Evolutionary conservation across 805 yeast species (phyloP), one percentile per base, ranked within the genome.

Genomic region (Saccharomycopsis capsularis): DNA sequence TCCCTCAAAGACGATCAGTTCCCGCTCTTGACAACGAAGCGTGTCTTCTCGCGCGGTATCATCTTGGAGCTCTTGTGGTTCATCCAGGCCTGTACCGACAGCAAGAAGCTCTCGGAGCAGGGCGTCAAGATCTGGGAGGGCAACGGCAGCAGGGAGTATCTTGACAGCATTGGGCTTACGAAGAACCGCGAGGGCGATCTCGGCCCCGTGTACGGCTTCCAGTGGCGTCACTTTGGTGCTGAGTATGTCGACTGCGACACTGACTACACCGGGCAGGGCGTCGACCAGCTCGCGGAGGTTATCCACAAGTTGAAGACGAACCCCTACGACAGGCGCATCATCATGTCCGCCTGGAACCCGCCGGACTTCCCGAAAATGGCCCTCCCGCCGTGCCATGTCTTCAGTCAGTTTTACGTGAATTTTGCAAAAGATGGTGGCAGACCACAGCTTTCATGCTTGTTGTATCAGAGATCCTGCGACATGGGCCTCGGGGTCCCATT

Each of bases 401-500:
- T 93, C 62, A 82, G 95, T 48, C 99, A 93, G 66, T 93, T 93
- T 62, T 93, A 85, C 63, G 99, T 93, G 36, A 85, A 76, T 59
- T 85, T 85, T 68, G 91, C 95, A n/a, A 69, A 69, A 24, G 64
- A 60, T 30, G n/a, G n/a, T n/a, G 66, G 63, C 22, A 78, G 67
- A 58, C 95, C 95, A 21, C 79, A 74, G 59, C 74, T 93, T 48
- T 85, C 93, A 11, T 93, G 99, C 64, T 76, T 84, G 51, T 70
- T 93, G 70, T 93, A 93, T 66, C 99, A 93, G 68, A 78, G 99
- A 60, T 85, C 96, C n/a, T 91, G 98, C 66, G 99, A 93, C 62
- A 90, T 93, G 96, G 99, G 99, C 0, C 75, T 93, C n/a, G 99
- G 99, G 13, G 98, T 93, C 21, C 99, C 99, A 0, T 93, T 93